phyloP scores from a whole-genome alignment of 768 basidiomycete genomes.

The button mushroom (Agaricus bisporus) region DNA sequence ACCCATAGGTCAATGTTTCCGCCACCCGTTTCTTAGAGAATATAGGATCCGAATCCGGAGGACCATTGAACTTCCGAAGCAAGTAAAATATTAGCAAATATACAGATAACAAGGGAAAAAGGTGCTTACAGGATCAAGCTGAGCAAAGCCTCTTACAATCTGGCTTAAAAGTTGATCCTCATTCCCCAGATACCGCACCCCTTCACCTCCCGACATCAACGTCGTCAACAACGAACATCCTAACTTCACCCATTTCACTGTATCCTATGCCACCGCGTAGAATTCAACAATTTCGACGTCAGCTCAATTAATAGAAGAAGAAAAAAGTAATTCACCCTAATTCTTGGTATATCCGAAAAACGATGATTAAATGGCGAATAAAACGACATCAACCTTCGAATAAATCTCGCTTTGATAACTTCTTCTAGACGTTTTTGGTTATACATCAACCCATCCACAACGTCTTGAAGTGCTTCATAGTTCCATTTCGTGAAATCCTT shows the following conservation, averaged over 20 bases:
- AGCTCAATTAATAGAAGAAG: no score
- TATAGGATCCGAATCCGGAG: slow-evolving; percentile 68
- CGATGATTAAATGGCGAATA: slow-evolving; percentile 87
- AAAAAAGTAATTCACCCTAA: slow-evolving; percentile 38
- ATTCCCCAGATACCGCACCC: slow-evolving; percentile 66
- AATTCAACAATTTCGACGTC: neutral
- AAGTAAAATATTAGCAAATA: neutral
- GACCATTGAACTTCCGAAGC: slow-evolving; percentile 57
- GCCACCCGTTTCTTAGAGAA: slow-evolving; percentile 82
- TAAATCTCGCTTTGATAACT: slow-evolving; percentile 85
- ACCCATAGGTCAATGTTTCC: slow-evolving; percentile 83
- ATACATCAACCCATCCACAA: slow-evolving; percentile 88
- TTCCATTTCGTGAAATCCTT: slow-evolving; percentile 93
- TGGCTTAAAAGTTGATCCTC: slow-evolving; percentile 87
- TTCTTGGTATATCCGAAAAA: slow-evolving; percentile 77
- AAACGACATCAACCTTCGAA: slow-evolving; percentile 87
- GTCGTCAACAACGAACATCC: slow-evolving; percentile 81
- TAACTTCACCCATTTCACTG: slow-evolving; percentile 78
- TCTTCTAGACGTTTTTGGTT: slow-evolving; percentile 93
- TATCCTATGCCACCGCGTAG: slow-evolving; percentile 42
- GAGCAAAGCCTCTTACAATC: slow-evolving; percentile 80
- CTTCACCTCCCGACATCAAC: slow-evolving; percentile 77
- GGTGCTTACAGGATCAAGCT: slow-evolving; percentile 79
- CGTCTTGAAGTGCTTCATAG: slow-evolving; percentile 79
- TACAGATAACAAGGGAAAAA: neutral